Evolutionary conservation across 2,329 filamentous ascomycete species (phyloP).

Genomic region (Cercospora zeina): DNA sequence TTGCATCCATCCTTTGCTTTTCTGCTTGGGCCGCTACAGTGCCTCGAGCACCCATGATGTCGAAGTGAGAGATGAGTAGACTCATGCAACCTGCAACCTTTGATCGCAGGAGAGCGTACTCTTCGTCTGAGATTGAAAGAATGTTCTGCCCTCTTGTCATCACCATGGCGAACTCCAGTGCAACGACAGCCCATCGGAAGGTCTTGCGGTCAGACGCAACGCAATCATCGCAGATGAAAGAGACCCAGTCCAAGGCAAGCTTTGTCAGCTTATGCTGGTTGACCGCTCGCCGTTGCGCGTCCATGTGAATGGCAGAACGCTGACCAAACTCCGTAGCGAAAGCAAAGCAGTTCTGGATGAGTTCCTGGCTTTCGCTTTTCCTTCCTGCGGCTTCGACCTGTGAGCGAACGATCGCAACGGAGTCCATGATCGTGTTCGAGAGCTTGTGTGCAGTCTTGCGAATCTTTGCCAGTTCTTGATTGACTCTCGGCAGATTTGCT

Average conservation of each 20-base stretch:
- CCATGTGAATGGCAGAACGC: constrained; percentile 90
- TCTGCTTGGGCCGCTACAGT: constrained; percentile 92
- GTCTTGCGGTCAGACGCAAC: constrained; percentile 91
- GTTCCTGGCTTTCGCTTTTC: constrained; percentile 84
- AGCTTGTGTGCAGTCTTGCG: constrained; percentile 94
- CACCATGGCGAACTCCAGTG: constrained; percentile 93
- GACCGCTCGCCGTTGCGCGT: constrained; percentile 91
- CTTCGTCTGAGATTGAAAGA: constrained; percentile 81
- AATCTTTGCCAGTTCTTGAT: constrained; percentile 86
- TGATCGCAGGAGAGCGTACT: constrained; percentile 76
- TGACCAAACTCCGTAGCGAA: constrained; percentile 99
- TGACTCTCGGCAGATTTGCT: constrained; percentile 90
- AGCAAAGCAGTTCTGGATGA: constrained; percentile 96
- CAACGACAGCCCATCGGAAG: constrained; percentile 94
- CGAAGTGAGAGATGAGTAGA: constrained; percentile 94
- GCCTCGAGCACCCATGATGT: constrained; percentile 96
- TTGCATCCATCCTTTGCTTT: constrained; percentile 79
- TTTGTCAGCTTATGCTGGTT: constrained; percentile 95
- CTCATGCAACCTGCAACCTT: constrained; percentile 98
- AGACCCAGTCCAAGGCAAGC: constrained; percentile 92
- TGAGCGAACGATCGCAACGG: constrained; percentile 85
- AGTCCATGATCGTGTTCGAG: constrained; percentile 98
- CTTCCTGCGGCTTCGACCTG: constrained; percentile 61
- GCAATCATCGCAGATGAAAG: constrained; percentile 97
- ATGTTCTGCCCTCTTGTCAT: constrained; percentile 96